Percentiles rank a stretch among this genome's conserved stretches.
phyloP scores from a whole-genome alignment of 1,139 yeast genomes.

The Yamadazyma trypodendri region DNA sequence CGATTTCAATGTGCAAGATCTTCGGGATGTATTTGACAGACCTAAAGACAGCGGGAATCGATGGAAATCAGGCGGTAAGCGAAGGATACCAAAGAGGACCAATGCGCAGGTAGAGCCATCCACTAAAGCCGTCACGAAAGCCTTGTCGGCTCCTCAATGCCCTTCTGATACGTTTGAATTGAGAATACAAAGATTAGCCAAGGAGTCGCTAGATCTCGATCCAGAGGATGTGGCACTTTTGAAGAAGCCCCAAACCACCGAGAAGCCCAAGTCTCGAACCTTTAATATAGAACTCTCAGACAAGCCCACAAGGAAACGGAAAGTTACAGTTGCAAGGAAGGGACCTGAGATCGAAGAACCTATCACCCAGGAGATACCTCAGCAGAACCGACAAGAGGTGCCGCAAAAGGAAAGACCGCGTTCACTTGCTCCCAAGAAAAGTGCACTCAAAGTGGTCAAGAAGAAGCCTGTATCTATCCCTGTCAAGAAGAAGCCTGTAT shows the following conservation, averaged over 20 bases:
- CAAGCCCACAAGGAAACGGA: neutral
- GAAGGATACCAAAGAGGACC: no score
- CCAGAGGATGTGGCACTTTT: neutral
- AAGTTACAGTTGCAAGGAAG: constrained; percentile 1
- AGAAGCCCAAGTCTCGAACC: neutral
- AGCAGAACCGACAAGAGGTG: constrained; percentile 3
- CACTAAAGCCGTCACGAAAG: no score
- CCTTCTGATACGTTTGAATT: neutral
- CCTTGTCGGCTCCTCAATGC: no score
- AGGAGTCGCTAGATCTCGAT: neutral
- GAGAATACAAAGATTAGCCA: neutral
- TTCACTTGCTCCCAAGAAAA: no score
- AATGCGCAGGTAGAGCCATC: no score
- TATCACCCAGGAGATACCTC: neutral
- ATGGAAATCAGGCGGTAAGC: neutral
- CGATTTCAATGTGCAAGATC: constrained; percentile 18
- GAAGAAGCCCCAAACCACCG: neutral
- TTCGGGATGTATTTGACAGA: constrained; percentile 15
- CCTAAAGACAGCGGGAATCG: neutral
- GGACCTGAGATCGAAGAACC: neutral
- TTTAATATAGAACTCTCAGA: constrained; percentile 5
- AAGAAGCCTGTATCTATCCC: no score
- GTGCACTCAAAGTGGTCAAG: no score
- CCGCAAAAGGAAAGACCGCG: neutral
- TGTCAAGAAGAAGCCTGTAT: no score